phyloP scores from a whole-genome alignment of 2,329 filamentous ascomycete genomes.

The Cladorrhinum sp. region DNA sequence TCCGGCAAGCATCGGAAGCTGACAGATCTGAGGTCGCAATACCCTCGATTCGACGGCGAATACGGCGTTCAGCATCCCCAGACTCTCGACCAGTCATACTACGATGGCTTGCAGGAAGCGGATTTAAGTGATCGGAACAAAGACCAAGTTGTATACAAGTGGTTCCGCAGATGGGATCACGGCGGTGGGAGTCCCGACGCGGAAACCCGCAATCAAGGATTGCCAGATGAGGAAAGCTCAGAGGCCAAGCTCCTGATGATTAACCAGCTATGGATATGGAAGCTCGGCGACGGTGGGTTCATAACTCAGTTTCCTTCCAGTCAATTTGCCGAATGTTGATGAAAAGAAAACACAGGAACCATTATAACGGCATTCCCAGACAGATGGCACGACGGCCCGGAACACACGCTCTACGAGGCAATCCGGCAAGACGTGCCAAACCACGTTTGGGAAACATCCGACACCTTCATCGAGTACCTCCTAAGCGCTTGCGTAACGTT shows the following conservation, averaged over 20 bases:
- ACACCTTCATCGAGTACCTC: background rate
- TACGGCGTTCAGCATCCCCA: background rate
- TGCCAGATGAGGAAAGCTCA: background rate
- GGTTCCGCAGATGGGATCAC: too few species aligned
- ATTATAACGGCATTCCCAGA: background rate
- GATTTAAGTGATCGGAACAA: too few species aligned
- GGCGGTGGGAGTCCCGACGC: too few species aligned
- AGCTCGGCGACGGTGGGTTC: background rate
- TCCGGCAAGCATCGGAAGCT: background rate
- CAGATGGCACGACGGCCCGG: background rate
- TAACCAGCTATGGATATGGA: constrained; percentile 3
- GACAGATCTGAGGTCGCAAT: background rate
- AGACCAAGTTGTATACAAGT: too few species aligned
- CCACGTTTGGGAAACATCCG: background rate
- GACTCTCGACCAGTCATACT: background rate
- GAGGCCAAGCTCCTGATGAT: background rate
- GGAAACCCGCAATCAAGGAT: too few species aligned
- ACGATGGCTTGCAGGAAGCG: background rate
- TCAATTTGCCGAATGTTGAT: background rate
- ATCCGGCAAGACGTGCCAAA: background rate
- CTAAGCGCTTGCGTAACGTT: background rate
- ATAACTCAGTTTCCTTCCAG: background rate
- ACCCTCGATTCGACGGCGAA: background rate
- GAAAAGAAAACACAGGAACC: background rate
- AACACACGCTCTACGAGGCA: background rate